Evolutionary conservation across 169 alveolate genomes (phyloP).

Genomic region (Cryptosporidium sp.): DNA sequence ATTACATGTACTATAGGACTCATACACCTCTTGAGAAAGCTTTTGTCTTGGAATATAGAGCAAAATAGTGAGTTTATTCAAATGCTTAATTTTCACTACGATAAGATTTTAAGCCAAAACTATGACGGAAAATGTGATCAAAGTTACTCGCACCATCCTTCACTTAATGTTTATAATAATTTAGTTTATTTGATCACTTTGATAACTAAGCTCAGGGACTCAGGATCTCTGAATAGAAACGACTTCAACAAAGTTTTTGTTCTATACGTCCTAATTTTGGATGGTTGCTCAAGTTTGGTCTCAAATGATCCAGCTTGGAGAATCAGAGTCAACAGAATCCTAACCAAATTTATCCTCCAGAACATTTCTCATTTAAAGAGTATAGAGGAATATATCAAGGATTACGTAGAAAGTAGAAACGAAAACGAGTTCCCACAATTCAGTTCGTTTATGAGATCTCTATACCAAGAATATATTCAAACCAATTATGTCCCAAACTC

Average conservation of each 20-base stretch:
- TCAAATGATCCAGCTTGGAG: neutral
- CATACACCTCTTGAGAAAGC: conserved; percentile 37
- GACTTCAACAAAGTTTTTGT: neutral
- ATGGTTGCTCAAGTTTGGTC: neutral
- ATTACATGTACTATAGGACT: conserved; percentile 23
- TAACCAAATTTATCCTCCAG: neutral
- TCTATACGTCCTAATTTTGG: neutral
- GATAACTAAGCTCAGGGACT: conserved; percentile 20
- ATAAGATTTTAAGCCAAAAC: neutral
- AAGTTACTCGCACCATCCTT: neutral
- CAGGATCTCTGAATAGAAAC: neutral
- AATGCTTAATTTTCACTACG: neutral
- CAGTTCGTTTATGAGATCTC: neutral
- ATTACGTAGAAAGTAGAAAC: neutral
- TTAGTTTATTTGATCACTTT: conserved; percentile 1
- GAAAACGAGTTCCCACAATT: neutral
- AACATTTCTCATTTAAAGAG: conserved; percentile 14
- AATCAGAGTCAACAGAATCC: neutral
- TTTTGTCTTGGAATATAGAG: conserved; percentile 38
- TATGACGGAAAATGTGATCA: neutral
- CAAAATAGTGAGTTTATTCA: conserved; percentile 4
- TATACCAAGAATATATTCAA: neutral
- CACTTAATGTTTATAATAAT: neutral
- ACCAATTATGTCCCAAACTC: neutral
- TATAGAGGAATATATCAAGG: neutral